Evolutionary conservation across 495 filamentous ascomycete species (phyloP).

Genomic region (Podospora pseudopauciseta): DNA sequence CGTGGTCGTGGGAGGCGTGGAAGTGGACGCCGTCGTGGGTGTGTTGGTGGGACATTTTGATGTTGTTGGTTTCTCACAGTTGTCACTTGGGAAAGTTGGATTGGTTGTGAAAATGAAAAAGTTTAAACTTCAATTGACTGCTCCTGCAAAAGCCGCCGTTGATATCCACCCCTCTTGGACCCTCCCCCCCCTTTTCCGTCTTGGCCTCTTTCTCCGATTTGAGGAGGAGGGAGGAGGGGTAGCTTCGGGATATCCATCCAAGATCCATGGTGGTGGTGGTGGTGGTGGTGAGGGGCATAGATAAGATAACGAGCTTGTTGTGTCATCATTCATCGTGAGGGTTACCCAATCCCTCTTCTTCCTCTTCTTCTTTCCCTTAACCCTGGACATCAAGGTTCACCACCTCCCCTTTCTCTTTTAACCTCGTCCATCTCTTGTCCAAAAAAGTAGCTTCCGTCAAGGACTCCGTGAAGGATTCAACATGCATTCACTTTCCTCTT

Average conservation of each 20-base stretch:
- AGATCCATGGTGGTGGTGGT: background rate
- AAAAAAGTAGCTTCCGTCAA: background rate
- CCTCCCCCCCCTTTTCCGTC: background rate
- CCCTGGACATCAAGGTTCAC: background rate
- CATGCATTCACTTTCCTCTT: background rate
- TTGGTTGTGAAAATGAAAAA: background rate
- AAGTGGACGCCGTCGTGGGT: slow-evolving; percentile 29
- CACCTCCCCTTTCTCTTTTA: background rate
- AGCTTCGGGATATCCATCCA: background rate
- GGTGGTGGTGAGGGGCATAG: background rate
- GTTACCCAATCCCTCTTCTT: too few relatives aligned
- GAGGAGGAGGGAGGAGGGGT: background rate
- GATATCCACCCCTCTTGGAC: background rate
- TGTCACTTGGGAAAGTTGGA: background rate
- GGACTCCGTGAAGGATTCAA: background rate
- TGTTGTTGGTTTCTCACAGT: background rate
- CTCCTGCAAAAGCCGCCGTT: background rate
- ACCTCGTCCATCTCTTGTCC: background rate
- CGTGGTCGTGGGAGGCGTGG: slow-evolving; percentile 49
- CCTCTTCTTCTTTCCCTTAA: background rate
- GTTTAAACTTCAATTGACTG: background rate
- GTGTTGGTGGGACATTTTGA: slow-evolving; percentile 12
- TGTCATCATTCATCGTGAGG: too few relatives aligned
- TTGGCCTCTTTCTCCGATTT: background rate
- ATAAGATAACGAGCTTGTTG: background rate